These are phyloP conservation scores for Capsicum baccatum DNA, from an alignment of 257 asterid genomes.

Conservation along the genomic window DNA sequence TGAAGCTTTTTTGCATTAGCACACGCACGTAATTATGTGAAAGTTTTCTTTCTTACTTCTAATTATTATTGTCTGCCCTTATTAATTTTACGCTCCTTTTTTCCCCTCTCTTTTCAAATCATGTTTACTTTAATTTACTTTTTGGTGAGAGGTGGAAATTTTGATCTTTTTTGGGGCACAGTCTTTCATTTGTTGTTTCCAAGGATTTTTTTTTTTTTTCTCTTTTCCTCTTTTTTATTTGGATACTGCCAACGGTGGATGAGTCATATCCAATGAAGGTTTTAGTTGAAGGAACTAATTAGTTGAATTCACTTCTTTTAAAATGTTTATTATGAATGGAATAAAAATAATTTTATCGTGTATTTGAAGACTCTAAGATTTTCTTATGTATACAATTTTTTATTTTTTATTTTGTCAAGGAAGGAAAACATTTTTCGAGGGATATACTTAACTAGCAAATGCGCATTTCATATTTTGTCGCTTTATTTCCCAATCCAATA, in stretches of 20 bases:
- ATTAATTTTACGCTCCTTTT: conserved; percentile 20
- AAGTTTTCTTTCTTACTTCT: conserved; percentile 50
- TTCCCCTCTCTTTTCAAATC: conserved; percentile 38
- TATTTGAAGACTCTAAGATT: background rate
- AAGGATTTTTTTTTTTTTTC: background rate
- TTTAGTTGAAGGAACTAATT: no score
- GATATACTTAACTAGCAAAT: background rate
- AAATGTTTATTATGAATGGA: no score
- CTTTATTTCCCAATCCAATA: no score
- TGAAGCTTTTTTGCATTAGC: conserved; percentile 28
- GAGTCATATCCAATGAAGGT: no score
- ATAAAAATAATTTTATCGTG: no score
- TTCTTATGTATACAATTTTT: background rate
- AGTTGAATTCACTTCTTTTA: no score
- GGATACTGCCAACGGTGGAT: no score
- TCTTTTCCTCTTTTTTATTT: background rate
- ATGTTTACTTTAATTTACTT: conserved; percentile 53
- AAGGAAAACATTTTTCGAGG: background rate
- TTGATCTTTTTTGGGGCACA: conserved; percentile 39
- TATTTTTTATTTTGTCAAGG: background rate
- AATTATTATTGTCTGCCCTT: conserved; percentile 78
- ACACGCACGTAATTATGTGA: conserved; percentile 55
- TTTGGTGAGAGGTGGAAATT: conserved; percentile 15
- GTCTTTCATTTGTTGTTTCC: conserved; percentile 44
- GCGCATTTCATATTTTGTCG: background rate